Conservation (phyloP, 2,329 filamentous ascomycete genomes). For the Pseudovirgaria hyperparasitica region DNA sequence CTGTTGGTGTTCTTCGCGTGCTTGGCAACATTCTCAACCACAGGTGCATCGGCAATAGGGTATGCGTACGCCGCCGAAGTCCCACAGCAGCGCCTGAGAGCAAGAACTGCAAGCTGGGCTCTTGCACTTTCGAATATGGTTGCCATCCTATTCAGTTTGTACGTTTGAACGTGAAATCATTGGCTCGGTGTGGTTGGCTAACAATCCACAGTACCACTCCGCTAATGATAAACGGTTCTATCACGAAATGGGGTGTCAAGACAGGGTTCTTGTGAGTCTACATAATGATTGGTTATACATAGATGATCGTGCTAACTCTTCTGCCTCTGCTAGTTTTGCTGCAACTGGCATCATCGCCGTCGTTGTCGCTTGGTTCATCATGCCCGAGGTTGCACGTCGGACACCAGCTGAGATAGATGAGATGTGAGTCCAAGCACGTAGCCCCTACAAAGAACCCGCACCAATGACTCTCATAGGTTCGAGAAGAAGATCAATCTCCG, state of each 20-base stretch:
- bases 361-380: slow-evolving; percentile 24
- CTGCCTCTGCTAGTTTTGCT: slow-evolving; percentile 19
- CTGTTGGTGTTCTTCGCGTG: slow-evolving; percentile 32
- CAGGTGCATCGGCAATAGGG: slow-evolving; percentile 29
- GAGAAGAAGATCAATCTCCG: no score
- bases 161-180: no score
- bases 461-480: no score
- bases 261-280: slow-evolving; percentile 31
- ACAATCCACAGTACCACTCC: no score
- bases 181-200: no score
- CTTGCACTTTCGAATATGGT: slow-evolving; percentile 28
- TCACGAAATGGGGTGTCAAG: slow-evolving; percentile 31
- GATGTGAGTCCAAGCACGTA: slow-evolving; percentile 25
- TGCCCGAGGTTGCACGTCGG: slow-evolving; percentile 23
- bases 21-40: slow-evolving; percentile 29
- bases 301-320: neutral
- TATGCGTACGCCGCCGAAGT: slow-evolving; percentile 32
- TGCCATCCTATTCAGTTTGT: slow-evolving; percentile 34
- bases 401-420: slow-evolving; percentile 28
- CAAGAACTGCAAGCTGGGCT: slow-evolving; percentile 26
- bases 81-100: slow-evolving; percentile 28
- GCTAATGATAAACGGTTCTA: slow-evolving; percentile 30
- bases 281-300: neutral
- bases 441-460: no score
- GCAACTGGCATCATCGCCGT: slow-evolving; percentile 19